Evolutionary conservation across 139 green algal species (phyloP).

Genomic region (Coelastrella sp.): DNA sequence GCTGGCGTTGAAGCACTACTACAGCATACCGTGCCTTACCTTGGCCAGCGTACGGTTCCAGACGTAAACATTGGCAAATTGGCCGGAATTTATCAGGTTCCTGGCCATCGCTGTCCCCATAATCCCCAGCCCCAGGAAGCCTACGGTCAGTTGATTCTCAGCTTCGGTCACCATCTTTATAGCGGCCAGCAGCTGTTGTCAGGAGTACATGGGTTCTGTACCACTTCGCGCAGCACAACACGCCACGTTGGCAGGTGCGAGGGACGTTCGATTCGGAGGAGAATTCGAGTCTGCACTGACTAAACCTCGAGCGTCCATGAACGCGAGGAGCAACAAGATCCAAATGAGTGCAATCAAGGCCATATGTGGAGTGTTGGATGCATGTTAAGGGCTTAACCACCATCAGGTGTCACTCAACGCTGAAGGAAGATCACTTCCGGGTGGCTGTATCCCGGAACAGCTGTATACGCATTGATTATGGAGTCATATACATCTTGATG

Average conservation of each 20-base stretch:
- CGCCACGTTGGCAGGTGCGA: no score
- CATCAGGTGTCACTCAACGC: no score
- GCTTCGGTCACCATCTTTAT: slow-evolving; percentile 11
- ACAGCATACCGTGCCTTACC: slow-evolving; percentile 43
- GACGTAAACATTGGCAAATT: slow-evolving; percentile 79
- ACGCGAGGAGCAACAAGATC: no score
- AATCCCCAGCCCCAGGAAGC: slow-evolving; percentile 81
- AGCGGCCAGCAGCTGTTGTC: background rate
- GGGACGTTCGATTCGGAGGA: no score
- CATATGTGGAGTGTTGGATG: no score
- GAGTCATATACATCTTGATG: no score
- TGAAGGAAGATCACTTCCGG: background rate
- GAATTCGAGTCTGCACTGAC: no score
- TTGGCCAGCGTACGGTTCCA: slow-evolving; percentile 87
- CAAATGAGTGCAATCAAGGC: no score
- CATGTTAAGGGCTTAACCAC: no score
- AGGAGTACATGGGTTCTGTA: no score
- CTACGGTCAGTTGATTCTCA: background rate
- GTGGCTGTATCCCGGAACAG: background rate
- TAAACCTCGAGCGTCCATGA: no score
- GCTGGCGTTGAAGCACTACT: slow-evolving; percentile 12
- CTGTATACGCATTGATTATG: background rate
- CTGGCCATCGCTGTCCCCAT: slow-evolving; percentile 85
- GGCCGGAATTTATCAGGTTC: slow-evolving; percentile 89
- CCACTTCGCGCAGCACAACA: no score